A percentile compares a stretch with the other conserved stretches of the same genome.
phyloP scores from a whole-genome alignment of 169 alveolate genomes.

The Besnoitia besnoiti region DNA sequence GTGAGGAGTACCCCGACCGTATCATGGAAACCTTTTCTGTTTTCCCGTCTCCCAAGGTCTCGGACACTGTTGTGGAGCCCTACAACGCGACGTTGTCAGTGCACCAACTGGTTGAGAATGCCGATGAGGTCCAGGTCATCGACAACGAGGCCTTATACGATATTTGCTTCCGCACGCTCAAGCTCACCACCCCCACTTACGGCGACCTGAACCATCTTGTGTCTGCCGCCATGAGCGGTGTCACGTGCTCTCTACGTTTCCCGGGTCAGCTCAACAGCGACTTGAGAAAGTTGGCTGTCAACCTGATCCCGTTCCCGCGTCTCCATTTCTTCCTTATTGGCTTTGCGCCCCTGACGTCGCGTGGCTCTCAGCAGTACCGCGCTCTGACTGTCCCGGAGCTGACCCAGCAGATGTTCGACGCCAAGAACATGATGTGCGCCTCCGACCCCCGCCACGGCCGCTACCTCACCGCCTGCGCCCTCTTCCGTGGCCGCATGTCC shows the following conservation, averaged over 20 bases:
- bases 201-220: conserved; percentile 98
- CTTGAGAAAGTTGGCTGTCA: conserved; percentile 95
- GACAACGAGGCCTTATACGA: conserved; percentile 99
- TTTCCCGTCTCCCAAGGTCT: conserved; percentile 98
- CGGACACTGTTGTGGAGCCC: conserved; percentile 99
- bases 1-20: conserved; percentile 98
- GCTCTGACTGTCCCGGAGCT: conserved; percentile 97
- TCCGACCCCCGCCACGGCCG: conserved; percentile 99
- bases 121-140: conserved; percentile 95
- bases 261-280: conserved; percentile 98
- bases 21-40: conserved; percentile 98
- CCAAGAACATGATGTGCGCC: conserved; percentile 99
- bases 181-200: conserved; percentile 83
- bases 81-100: conserved; percentile 98
- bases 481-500: conserved; percentile 99
- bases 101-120: conserved; percentile 97
- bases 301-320: conserved; percentile 98
- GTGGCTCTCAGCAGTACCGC: conserved; percentile 99
- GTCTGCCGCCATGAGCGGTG: conserved; percentile 99
- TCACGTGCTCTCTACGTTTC: conserved; percentile 96
- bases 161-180: conserved; percentile 99
- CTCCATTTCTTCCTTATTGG: conserved; percentile 98
- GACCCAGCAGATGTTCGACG: conserved; percentile 99
- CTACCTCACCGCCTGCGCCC: conserved; percentile 98
- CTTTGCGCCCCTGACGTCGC: conserved; percentile 98